Base-by-base conservation (phyloP, 768 basidiomycete species). In the Termitomyces eurrhizus region DNA sequence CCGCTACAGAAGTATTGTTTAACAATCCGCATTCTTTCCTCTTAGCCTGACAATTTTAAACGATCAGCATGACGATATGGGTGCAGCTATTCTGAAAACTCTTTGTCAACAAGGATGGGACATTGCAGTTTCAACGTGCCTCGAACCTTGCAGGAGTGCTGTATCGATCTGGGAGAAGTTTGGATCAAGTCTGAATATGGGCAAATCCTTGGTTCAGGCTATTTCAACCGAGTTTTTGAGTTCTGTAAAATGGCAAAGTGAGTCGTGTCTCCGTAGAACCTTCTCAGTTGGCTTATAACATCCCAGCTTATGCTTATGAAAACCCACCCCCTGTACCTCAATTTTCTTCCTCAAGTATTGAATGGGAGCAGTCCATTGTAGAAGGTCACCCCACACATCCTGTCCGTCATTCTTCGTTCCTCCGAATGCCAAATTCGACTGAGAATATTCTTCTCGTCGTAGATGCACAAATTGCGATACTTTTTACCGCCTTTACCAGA, bases 381-480 rank as follows among this genome's bases (percentile, higher is more conserved):
- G 83, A 85, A 67, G 83, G 83, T 0, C 84, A 86, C 66, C 83
- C 83, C 4, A 84, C 80, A 0, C 84, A 86, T 68, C 83, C 84
- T 16, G 84, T 83, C 63, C 60, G 75, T 64, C 14, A 26, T 44
- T 24, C n/a, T 21, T 33, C 12, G 1, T 26, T 16, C 21, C 21
- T 21, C 21, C 1, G 21, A 21, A 21, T 26, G 13, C 12, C 37
- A 26, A 33, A 39, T 46, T 14, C 42, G 35, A 9, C 35, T n/a
- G 7, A 13, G 8, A 39, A 29, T 12, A 13, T 3, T 11, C 52
- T 29, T 26, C 45, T 57, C 29, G 46, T 18, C 55, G n/a, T 54
- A 85, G 84, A 83, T 85, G 82, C 83, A 85, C 71, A 83, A 83
- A 66, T 80, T 78, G 7, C 78, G 84, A 18, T 70, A 73, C 44